Conservation (phyloP, 139 green algal genomes). For the Nannochloris sp. region DNA sequence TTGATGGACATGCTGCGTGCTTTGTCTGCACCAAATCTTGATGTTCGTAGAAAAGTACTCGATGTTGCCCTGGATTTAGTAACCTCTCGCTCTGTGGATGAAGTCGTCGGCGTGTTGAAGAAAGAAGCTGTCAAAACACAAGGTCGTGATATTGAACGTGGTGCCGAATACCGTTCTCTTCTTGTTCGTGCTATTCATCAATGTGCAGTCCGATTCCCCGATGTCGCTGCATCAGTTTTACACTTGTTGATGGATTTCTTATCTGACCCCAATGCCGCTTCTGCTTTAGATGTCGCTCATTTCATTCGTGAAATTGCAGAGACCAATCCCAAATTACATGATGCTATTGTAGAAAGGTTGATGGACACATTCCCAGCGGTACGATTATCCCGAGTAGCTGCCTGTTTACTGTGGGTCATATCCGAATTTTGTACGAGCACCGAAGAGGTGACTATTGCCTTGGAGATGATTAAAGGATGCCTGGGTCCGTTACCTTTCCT, state of each 20-base stretch:
- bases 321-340: slow-evolving; percentile 82
- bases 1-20: slow-evolving; percentile 96
- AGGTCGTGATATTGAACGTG: slow-evolving; percentile 78
- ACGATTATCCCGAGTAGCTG: slow-evolving; percentile 71
- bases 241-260: slow-evolving; percentile 98
- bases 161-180: slow-evolving; percentile 88
- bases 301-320: slow-evolving; percentile 91
- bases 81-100: slow-evolving; percentile 78
- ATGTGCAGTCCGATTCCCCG: slow-evolving; percentile 92
- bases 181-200: slow-evolving; percentile 89
- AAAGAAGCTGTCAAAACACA: slow-evolving; percentile 97
- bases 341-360: slow-evolving; percentile 76
- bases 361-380: slow-evolving; percentile 83
- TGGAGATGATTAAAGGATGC: slow-evolving; percentile 69
- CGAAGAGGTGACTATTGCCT: slow-evolving; percentile 60
- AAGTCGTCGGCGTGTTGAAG: slow-evolving; percentile 89
- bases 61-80: slow-evolving; percentile 94
- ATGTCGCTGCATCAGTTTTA: slow-evolving; percentile 85
- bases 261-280: slow-evolving; percentile 73
- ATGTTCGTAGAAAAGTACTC: slow-evolving; percentile 92
- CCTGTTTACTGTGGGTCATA: slow-evolving; percentile 90
- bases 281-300: slow-evolving; percentile 68
- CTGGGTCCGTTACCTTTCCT: slow-evolving; percentile 73
- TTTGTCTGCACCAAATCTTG: slow-evolving; percentile 81
- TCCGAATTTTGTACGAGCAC: slow-evolving; percentile 74